A percentile compares a stretch with the other conserved stretches of the same genome.
These are phyloP conservation scores for Candida tammaniensis DNA, from an alignment of 805 yeast genomes.

Conservation along the genomic window DNA sequence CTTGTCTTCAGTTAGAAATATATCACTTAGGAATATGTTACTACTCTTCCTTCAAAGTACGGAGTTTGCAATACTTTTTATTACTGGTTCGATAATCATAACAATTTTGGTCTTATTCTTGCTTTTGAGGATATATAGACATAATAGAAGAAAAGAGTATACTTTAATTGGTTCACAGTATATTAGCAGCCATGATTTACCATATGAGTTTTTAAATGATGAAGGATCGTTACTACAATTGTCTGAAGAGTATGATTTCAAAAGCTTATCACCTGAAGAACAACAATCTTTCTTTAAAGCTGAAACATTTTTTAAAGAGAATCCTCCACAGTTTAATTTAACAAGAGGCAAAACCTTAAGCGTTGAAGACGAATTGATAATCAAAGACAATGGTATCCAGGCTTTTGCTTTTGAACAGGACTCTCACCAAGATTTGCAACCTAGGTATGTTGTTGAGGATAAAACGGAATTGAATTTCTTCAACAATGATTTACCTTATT, in stretches of 20 bases:
- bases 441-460: constrained; percentile 38
- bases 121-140: neutral
- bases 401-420: constrained; percentile 44
- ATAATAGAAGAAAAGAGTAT: neutral
- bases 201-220: constrained; percentile 39
- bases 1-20: too few relatives aligned
- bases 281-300: constrained; percentile 34
- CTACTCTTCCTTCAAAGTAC: too few relatives aligned
- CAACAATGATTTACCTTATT: constrained; percentile 37
- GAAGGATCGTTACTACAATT: constrained; percentile 34
- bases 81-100: neutral
- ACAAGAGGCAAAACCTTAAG: constrained; percentile 32
- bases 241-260: constrained; percentile 36
- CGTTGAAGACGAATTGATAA: constrained; percentile 24
- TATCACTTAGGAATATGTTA: too few relatives aligned
- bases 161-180: constrained; percentile 1
- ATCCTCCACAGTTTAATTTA: constrained; percentile 32
- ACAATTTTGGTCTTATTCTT: neutral
- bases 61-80: too few relatives aligned
- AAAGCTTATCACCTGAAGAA: constrained; percentile 39
- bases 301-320: constrained; percentile 28
- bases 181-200: constrained; percentile 18
- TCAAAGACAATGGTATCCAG: constrained; percentile 36
- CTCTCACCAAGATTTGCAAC: constrained; percentile 20
- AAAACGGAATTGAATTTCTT: constrained; percentile 34